These are phyloP conservation scores for Fraxinus paxiana DNA, from an alignment of 305 asterid species.

Conservation along the genomic window DNA sequence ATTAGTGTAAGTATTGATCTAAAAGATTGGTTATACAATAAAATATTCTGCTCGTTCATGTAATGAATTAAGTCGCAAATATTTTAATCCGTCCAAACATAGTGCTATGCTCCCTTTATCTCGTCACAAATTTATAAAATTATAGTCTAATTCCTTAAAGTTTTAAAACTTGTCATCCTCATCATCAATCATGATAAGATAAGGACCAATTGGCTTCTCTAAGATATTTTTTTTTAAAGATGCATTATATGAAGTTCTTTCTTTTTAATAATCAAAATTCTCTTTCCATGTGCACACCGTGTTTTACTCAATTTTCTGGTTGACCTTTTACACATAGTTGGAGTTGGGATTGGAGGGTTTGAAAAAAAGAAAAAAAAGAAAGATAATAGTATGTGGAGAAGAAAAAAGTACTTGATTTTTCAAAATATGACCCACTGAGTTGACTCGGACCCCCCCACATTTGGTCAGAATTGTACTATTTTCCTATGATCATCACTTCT, in stretches of 20 bases:
- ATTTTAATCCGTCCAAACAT: background rate
- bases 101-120: background rate
- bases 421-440: conserved; percentile 2
- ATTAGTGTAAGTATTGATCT: background rate
- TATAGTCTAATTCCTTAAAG: conserved; percentile 13
- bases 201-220: background rate
- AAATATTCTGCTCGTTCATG: background rate
- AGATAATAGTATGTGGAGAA: background rate
- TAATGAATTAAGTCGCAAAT: background rate
- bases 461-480: background rate
- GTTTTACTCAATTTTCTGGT: background rate
- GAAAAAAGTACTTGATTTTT: background rate
- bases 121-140: background rate
- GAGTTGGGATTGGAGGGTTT: background rate
- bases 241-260: background rate
- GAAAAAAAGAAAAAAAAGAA: background rate
- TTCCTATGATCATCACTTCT: conserved; percentile 23
- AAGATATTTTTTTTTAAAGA: background rate
- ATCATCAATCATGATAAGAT: background rate
- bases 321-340: background rate
- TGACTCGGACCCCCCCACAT: background rate
- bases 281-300: background rate
- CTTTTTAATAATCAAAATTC: background rate
- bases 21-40: no score
- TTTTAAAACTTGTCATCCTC: background rate